phyloP scores from a whole-genome alignment of 1,284 basidiomycete species.

The Lentinula novae-zelandiae region DNA sequence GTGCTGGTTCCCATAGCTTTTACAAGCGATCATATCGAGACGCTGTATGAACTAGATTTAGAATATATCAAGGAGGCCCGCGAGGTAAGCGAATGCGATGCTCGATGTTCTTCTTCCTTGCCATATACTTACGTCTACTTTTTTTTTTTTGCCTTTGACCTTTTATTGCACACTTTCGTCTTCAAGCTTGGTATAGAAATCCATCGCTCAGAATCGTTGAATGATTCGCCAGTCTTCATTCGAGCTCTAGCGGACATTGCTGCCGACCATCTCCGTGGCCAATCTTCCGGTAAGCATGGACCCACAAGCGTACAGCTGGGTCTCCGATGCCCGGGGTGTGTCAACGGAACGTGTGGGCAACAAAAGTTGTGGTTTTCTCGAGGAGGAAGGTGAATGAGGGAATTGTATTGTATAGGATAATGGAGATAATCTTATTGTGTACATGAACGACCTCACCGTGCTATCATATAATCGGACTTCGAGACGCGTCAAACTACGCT shows the following conservation, averaged over 20 bases:
- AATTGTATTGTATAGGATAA: not conserved
- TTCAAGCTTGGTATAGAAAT: constrained; percentile 86
- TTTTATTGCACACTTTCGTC: not conserved
- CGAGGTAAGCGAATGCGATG: constrained; percentile 55
- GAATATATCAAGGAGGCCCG: constrained; percentile 91
- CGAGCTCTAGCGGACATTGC: constrained; percentile 95
- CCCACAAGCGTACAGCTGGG: constrained; percentile 79
- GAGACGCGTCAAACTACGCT: not conserved
- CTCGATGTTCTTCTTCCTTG: constrained; percentile 7
- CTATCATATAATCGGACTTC: not conserved
- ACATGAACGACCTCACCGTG: not conserved
- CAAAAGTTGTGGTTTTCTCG: constrained; percentile 88
- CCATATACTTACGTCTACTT: constrained; percentile 17
- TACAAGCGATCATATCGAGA: constrained; percentile 99
- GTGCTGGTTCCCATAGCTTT: constrained; percentile 96
- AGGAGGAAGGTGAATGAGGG: constrained; percentile 34
- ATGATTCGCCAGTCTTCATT: constrained; percentile 96
- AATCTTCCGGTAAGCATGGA: constrained; percentile 41
- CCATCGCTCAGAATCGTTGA: constrained; percentile 91
- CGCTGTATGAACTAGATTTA: constrained; percentile 93
- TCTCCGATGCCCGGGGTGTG: constrained; percentile 92
- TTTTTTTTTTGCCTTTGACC: not conserved
- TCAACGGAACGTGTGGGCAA: constrained; percentile 80
- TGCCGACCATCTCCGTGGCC: constrained; percentile 70
- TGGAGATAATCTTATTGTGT: constrained; percentile 2